Conservation (phyloP, 2,329 filamentous ascomycete genomes). For the Botrytis aclada region DNA sequence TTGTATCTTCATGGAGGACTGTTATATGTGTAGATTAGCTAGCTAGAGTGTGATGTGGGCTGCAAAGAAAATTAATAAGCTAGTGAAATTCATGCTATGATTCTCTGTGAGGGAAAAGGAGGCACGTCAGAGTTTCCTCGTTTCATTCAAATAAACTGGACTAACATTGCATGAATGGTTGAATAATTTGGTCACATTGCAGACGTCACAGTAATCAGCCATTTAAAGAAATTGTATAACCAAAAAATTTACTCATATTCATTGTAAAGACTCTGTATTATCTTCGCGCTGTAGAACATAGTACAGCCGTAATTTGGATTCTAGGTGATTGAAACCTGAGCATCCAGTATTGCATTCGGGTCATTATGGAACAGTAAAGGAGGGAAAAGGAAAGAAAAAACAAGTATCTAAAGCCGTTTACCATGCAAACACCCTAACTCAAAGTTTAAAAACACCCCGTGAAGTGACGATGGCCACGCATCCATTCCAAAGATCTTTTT, state of each 20-base stretch:
- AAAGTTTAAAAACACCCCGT: conserved; percentile 32
- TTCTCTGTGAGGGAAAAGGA: not conserved
- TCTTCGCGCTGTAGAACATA: conserved; percentile 32
- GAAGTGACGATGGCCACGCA: conserved; percentile 31
- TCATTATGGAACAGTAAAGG: conserved; percentile 30
- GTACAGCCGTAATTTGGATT: conserved; percentile 31
- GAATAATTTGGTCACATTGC: not conserved
- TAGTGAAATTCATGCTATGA: not conserved
- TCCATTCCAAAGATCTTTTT: conserved; percentile 34
- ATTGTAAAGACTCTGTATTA: conserved; percentile 33
- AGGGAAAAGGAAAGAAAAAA: conserved; percentile 31
- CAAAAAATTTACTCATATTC: conserved; percentile 20
- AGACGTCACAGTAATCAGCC: not conserved
- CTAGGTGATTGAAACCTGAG: conserved; percentile 19
- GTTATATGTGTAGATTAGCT: not conserved
- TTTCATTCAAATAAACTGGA: not conserved
- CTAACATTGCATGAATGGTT: not conserved
- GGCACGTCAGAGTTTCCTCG: not conserved
- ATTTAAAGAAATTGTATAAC: not conserved
- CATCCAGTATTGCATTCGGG: conserved; percentile 29
- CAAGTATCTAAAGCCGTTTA: conserved; percentile 38
- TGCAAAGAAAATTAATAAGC: not conserved
- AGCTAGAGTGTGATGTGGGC: not conserved
- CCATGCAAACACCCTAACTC: conserved; percentile 39
- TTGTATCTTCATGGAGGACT: not conserved